Evolutionary conservation across 2,329 filamentous ascomycete genomes (phyloP), one percentile per base, ranked within the genome.

Genomic region (Fusarium zealandicum): DNA sequence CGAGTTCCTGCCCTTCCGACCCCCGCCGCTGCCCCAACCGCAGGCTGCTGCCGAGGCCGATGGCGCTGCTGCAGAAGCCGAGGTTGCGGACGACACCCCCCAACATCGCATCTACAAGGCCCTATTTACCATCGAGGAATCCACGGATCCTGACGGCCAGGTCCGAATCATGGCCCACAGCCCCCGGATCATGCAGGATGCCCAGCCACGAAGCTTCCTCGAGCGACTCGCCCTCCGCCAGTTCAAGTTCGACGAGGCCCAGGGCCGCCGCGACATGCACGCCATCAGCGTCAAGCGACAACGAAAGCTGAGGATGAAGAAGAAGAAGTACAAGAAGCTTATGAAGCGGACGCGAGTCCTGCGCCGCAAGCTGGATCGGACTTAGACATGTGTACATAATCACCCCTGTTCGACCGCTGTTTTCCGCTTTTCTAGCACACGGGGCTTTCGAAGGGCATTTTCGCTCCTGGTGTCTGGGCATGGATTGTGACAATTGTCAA

Each of bases 281-380:
- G 85, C 92, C 61, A 92, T 99, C 72, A 96, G 91, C 71, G 93
- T 97, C 66, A 92, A 89, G 82, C 84, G 95, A 75, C 92, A 96
- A 77, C 83, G 92, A 72, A 96, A 95, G 80, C 79, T 97, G 71
- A 96, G 92, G 86, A 99, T 99, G 93, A 99, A 99, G 90, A 99
- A 98, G 86, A 93, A 98, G 85, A 99, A 99, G 87, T 96, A 96
- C 78, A 98, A 97, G 92, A 99, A 99, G 86, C 81, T 98, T 66
- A 92, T 96, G 90, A 90, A 89, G 82, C 85, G 87, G 76, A 97
- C 93, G 70, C 86, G 93, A 74, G 93, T 91, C 73, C 76, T 92
- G 80, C 88, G 93, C 72, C 87, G 92, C 72, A 96, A 93, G 80
- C 80, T 95, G 69, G 91, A 90, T 69, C 84, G 87, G 70, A 78